Evolutionary conservation across 1,139 yeast genomes (phyloP).

Genomic region (Pichia sp.): DNA sequence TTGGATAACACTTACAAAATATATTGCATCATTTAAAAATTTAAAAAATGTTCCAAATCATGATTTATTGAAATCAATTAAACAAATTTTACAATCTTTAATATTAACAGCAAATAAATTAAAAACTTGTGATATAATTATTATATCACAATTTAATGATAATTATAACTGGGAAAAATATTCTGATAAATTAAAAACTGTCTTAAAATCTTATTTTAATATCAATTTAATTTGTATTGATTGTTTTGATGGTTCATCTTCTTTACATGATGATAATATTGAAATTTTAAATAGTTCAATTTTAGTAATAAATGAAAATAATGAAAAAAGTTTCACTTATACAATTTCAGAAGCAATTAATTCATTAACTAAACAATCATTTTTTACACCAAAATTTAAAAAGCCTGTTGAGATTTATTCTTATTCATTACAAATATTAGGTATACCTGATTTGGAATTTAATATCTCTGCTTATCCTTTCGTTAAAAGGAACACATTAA

Average conservation of each 20-base stretch:
- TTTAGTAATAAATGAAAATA: conserved; percentile 2
- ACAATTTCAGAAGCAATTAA: conserved; percentile 3
- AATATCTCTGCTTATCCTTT: conserved; percentile 14
- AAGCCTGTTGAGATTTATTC: conserved; percentile 14
- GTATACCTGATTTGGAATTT: conserved; percentile 10
- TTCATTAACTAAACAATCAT: conserved; percentile 3
- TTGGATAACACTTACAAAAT: conserved; percentile 2
- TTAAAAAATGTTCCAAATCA: background rate
- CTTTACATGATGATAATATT: background rate
- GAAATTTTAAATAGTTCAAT: background rate
- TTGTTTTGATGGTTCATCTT: background rate
- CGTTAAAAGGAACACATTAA: conserved; percentile 7
- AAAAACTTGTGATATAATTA: conserved; percentile 6
- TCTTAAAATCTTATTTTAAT: background rate
- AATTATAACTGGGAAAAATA: conserved; percentile 6
- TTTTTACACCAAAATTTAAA: conserved; percentile 8
- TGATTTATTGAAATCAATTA: background rate
- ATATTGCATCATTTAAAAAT: background rate
- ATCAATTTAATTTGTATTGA: conserved; percentile 8
- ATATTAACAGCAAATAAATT: background rate
- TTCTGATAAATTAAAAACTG: background rate
- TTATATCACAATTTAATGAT: conserved; percentile 7
- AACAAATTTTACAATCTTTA: conserved; percentile 2
- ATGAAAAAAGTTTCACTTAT: conserved; percentile 3
- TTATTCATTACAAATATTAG: conserved; percentile 2